Evolutionary conservation across 768 basidiomycete species (phyloP), one percentile per base, ranked within the genome.

Genomic region (Russula lepida): DNA sequence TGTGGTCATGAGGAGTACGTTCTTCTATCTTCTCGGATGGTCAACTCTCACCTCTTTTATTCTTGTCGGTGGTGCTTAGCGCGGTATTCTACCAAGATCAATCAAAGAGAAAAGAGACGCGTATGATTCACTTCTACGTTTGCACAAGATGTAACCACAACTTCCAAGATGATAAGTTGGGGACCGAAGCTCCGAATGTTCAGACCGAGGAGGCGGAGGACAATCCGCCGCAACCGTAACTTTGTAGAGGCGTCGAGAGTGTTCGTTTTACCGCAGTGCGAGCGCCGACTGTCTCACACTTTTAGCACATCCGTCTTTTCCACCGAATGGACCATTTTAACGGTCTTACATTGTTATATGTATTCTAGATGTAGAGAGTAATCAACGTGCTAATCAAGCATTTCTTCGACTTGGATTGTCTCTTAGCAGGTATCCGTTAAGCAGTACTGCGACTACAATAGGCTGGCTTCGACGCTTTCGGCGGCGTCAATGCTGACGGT

Each of bases 1-100:
- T 98, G 94, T 67, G 84, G 85, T 39, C 77, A 89, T 64, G 84
- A 89, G 67, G 91, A 93, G 92, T 93, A 70, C 35, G 30, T 50
- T 33, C 47, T 56, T 6, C 15, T 17, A 23, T 23, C 17, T 28
- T 25, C 32, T 21, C 12, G 19, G 32, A 47, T 6, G 25, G 13
- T 19, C 43, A 49, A 37, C 48, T 48, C 25, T 44, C 55, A 41
- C 60, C 51, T 17, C 13, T 33, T 33, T 13, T n/a, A n/a, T 8
- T 48, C 9, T 56, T 54, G 30, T 65, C 50, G 58, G 33, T 54
- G 58, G 33, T 54, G 28, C 11, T 9, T 69, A 98, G 95, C 69
- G 84, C 92, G 54, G 95, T 98, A 5, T 84, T 90, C 70, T 98
- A 89, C 73, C 95, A 98, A 73, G 95, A 98, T 73, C 95, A 98